Conservation (phyloP, 2,329 filamentous ascomycete genomes). For the Sporothrix pallida region DNA sequence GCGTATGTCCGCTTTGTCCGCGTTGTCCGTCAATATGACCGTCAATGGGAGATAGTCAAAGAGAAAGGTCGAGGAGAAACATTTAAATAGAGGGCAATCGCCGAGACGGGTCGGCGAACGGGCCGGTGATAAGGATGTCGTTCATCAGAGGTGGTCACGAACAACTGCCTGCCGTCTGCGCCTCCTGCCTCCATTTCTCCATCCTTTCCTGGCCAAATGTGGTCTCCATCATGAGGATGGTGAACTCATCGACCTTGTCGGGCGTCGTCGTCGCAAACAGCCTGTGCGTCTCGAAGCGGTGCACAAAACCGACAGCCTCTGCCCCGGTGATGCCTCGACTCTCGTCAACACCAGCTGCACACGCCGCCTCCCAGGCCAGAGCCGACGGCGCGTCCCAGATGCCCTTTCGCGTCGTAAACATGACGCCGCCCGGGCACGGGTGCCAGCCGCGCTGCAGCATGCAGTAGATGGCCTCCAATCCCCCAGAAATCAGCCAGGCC, state of each 20-base stretch:
- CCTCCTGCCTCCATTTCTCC: slow-evolving; percentile 33
- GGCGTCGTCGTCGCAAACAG: slow-evolving; percentile 32
- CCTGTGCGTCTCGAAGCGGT: slow-evolving; percentile 32
- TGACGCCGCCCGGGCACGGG: slow-evolving; percentile 41
- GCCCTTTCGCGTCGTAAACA: slow-evolving; percentile 40
- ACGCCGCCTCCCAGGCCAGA: slow-evolving; percentile 38
- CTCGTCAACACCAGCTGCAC: not conserved
- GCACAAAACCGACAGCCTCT: slow-evolving; percentile 28
- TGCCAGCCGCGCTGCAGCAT: slow-evolving; percentile 39
- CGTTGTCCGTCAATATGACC: not conserved
- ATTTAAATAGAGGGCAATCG: not conserved
- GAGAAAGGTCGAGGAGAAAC: not conserved
- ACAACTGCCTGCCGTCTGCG: too few relatives aligned
- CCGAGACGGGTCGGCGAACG: not conserved
- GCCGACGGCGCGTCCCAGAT: slow-evolving; percentile 42
- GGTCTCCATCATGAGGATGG: slow-evolving; percentile 34
- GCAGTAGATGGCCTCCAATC: slow-evolving; percentile 38
- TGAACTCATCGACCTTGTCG: slow-evolving; percentile 38
- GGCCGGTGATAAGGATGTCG: not conserved
- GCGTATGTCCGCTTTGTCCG: not conserved
- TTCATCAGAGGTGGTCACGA: not conserved
- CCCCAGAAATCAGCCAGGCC: slow-evolving; percentile 39
- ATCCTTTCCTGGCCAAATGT: slow-evolving; percentile 36
- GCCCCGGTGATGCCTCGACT: too few relatives aligned
- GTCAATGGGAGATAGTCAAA: too few relatives aligned